Conservation (phyloP, 1,284 basidiomycete species). For the Rhodotorula mucilaginosa region DNA sequence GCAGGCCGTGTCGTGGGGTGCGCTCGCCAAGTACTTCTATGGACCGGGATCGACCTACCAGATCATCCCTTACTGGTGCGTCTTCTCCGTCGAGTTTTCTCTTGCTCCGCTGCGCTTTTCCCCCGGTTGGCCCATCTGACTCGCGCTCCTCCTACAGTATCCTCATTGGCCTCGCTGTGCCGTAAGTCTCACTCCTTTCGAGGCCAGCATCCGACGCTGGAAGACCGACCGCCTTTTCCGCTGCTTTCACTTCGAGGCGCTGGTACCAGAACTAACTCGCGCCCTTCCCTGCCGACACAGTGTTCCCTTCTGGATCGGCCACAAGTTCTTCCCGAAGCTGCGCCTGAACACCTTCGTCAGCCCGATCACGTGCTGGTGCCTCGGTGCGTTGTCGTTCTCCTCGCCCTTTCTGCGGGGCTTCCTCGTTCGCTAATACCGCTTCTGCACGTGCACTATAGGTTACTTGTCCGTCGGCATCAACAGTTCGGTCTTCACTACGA, state of each 20-base stretch:
- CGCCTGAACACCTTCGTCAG: slow-evolving; percentile 37
- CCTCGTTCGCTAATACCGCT: slow-evolving; percentile 30
- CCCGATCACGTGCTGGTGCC: slow-evolving; percentile 38
- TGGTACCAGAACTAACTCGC: not conserved
- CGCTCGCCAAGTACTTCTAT: slow-evolving; percentile 60
- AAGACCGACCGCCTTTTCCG: too few relatives aligned
- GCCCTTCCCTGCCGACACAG: not conserved
- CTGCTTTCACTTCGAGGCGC: too few relatives aligned
- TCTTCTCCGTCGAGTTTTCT: slow-evolving; percentile 53
- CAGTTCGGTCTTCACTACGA: slow-evolving; percentile 35
- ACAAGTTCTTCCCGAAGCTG: slow-evolving; percentile 55
- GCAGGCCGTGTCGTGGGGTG: slow-evolving; percentile 64
- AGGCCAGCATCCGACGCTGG: too few relatives aligned
- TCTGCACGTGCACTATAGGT: slow-evolving; percentile 30
- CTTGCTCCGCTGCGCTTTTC: too few relatives aligned
- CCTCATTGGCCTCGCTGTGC: slow-evolving; percentile 56
- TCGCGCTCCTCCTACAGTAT: slow-evolving; percentile 45
- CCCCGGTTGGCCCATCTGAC: too few relatives aligned
- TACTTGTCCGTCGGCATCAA: slow-evolving; percentile 40
- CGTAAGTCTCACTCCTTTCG: slow-evolving; percentile 37
- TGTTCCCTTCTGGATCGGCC: slow-evolving; percentile 59
- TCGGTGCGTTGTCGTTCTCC: slow-evolving; percentile 24
- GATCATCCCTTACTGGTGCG: slow-evolving; percentile 39
- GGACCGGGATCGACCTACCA: slow-evolving; percentile 54
- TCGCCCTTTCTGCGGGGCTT: not conserved